phyloP scores from a whole-genome alignment of 208 protist species.

The Trypanosoma rangeli region DNA sequence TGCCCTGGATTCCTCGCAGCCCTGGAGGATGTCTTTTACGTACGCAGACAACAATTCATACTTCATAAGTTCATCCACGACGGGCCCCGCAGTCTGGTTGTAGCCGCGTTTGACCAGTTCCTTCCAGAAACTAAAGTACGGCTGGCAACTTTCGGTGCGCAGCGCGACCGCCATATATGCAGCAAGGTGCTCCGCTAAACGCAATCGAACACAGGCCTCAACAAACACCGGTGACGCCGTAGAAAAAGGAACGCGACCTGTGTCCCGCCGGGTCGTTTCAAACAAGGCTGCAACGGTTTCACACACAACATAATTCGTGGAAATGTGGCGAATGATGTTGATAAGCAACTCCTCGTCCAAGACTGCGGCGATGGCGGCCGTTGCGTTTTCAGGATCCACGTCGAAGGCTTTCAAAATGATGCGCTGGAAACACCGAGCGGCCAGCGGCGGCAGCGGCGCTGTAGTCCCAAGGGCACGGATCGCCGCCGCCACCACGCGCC shows the following conservation, averaged over 20 bases:
- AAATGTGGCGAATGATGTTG: constrained; percentile 33
- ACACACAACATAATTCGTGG: constrained; percentile 47
- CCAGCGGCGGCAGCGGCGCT: constrained; percentile 21
- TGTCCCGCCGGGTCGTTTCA: constrained; percentile 44
- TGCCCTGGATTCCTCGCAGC: constrained; percentile 33
- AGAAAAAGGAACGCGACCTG: constrained; percentile 43
- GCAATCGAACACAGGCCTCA: constrained; percentile 41
- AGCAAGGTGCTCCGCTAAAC: constrained; percentile 38
- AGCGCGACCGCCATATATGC: constrained; percentile 38
- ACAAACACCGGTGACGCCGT: constrained; percentile 51
- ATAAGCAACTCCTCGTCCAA: constrained; percentile 44
- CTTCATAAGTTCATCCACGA: constrained; percentile 61
- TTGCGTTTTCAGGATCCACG: constrained; percentile 43
- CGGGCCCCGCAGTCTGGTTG: constrained; percentile 63
- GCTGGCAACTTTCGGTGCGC: constrained; percentile 32
- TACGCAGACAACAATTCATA: constrained; percentile 37
- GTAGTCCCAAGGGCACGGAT: constrained; percentile 23
- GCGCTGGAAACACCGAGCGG: constrained; percentile 49
- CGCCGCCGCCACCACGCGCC: constrained; percentile 21
- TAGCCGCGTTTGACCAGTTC: constrained; percentile 71
- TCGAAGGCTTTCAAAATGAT: constrained; percentile 68
- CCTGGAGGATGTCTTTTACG: constrained; percentile 31
- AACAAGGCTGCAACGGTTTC: constrained; percentile 72
- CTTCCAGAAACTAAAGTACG: constrained; percentile 72
- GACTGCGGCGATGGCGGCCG: constrained; percentile 41